Evolutionary conservation across 2,329 filamentous ascomycete genomes (phyloP), one percentile per base, ranked within the genome.

Genomic region (Xylariaceae sp.): DNA sequence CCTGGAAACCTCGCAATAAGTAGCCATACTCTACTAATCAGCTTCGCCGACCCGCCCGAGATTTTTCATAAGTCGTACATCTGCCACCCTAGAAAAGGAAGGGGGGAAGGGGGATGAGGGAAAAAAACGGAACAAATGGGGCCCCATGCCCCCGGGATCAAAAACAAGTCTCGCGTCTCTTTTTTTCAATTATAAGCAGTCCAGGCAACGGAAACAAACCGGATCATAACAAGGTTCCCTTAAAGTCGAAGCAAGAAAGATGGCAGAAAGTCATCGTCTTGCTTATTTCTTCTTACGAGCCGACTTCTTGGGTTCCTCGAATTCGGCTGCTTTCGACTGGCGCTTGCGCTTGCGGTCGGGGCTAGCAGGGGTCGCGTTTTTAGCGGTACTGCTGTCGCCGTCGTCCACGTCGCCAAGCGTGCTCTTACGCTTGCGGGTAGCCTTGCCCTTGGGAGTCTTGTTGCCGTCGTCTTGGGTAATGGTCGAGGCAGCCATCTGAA

Each of bases 311-410:
- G 80, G 79, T 71, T 86, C 82, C 69, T 84, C 82, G 59, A 75
- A 71, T 60, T 83, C 81, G 34, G 75, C 75, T 47, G 76, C 80
- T 78, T 86, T 51, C 67, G 81, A 82, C 8, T 77, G 75, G 60
- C 84, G 76, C 74, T 85, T 81, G 66, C 83, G 78, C 82, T 87
- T 87, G 79, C 84, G 84, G 64, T 83, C 83, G 35, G 83, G 82
- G 71, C 80, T 84, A 58, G 77, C 77, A 30, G 80, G 78, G 35
- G 75, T 75, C 35, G 73, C 72, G 56, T 65, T 73, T 68, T 73
- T 72, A 69, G 64, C 67, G 34, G 68, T 69, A 30, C 75, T 72
- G 48, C 73, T 69, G 67, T 77, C 74, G 69, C 74, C 65, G 67
- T 78, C 77, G 55, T 76, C 75, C 13, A 77, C 75, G n/a, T 77